Conservation (phyloP, 805 yeast species). For the Saccharomyces jurei region DNA sequence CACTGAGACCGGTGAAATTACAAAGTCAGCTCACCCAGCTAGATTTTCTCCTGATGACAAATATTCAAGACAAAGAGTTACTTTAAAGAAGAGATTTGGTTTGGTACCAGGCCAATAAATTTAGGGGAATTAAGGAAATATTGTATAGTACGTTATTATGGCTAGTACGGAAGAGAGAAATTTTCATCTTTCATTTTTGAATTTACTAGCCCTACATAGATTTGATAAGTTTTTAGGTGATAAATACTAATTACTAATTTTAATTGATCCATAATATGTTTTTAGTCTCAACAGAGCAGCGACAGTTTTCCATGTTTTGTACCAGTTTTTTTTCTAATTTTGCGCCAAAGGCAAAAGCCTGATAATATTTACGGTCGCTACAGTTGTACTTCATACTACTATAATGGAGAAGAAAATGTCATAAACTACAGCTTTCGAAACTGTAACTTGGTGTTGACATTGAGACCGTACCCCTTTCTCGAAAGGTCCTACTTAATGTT, state of each 20-base stretch:
- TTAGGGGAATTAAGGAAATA: neutral
- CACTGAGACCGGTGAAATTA: constrained; percentile 83
- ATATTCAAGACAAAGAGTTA: constrained; percentile 97
- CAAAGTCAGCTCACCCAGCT: constrained; percentile 98
- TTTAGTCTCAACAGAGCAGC: neutral
- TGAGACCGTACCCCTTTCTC: too few relatives aligned
- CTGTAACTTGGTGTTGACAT: too few relatives aligned
- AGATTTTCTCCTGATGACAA: constrained; percentile 99
- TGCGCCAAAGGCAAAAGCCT: too few relatives aligned
- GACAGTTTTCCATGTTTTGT: neutral
- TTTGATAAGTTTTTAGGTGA: neutral
- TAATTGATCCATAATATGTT: neutral
- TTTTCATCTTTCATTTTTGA: neutral
- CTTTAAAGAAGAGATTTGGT: constrained; percentile 88
- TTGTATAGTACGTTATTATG: neutral
- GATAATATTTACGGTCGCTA: neutral
- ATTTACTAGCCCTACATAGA: neutral
- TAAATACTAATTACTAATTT: neutral
- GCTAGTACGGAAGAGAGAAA: neutral
- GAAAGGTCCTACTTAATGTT: too few relatives aligned
- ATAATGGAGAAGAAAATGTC: too few relatives aligned
- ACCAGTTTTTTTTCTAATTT: neutral
- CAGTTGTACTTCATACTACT: neutral
- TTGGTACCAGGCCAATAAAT: constrained; percentile 48
- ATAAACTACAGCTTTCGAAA: too few relatives aligned